Evolutionary conservation across 805 yeast genomes (phyloP).

Genomic region (Yarrowia phangngaensis): DNA sequence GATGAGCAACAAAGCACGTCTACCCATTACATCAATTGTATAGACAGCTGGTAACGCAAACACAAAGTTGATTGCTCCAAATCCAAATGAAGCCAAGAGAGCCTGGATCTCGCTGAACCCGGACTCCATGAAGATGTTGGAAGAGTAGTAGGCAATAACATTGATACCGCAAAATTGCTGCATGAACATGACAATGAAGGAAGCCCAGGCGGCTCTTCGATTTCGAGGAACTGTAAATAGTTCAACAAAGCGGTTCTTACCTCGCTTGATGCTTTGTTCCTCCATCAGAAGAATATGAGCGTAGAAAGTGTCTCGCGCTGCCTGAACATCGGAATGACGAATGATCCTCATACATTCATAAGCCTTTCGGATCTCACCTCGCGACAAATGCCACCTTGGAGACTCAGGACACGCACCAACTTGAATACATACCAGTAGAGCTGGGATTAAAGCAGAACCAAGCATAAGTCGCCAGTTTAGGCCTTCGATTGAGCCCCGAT

Average conservation of each 20-base stretch:
- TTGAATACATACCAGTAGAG: conserved; percentile 49
- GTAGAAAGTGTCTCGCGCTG: conserved; percentile 64
- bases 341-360: conserved; percentile 48
- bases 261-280: conserved; percentile 40
- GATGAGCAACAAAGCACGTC: conserved; percentile 54
- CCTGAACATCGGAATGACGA: conserved; percentile 49
- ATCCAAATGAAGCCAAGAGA: conserved; percentile 78
- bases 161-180: conserved; percentile 91
- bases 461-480: conserved; percentile 60
- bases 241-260: conserved; percentile 37
- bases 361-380: conserved; percentile 49
- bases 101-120: conserved; percentile 61
- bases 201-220: conserved; percentile 75
- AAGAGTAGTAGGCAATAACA: conserved; percentile 81
- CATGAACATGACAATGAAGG: conserved; percentile 81
- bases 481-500: conserved; percentile 8
- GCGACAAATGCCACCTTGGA: conserved; percentile 64
- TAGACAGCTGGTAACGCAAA: conserved; percentile 81
- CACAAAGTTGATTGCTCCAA: conserved; percentile 73
- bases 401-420: conserved; percentile 63
- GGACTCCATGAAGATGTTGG: conserved; percentile 66
- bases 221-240: conserved; percentile 71
- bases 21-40: conserved; percentile 73
- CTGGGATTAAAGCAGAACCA: conserved; percentile 60
- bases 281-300: conserved; percentile 51